Base-by-base conservation (phyloP, 495 filamentous ascomycete species). In the Aspergillus incahuasiensis region DNA sequence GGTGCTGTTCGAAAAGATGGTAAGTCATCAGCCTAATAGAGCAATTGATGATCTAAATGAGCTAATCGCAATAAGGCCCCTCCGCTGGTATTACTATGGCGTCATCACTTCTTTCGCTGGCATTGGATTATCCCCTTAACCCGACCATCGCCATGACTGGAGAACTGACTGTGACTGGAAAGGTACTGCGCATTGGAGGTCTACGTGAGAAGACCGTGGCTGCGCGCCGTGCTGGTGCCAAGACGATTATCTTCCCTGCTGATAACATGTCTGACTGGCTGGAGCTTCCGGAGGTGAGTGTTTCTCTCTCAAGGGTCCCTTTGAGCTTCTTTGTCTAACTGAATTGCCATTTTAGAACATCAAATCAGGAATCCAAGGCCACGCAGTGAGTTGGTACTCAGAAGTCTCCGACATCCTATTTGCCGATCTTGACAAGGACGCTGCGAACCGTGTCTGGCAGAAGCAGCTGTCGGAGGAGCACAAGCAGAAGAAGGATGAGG, bases 201-300 rank as follows among this genome's bases (percentile, higher is more conserved):
- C 74, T 99, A 63, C 79, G 95, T 53, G 95, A 99, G 80, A 99
- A 99, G 84, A 96, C 94, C n/a, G 94, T 99, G 48, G 95, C 95
- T 46, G 95, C 95, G 47, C 81, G 92, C 59, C 81, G 95, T 54
- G 94, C 95, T 45, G 95, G 95, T 55, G 95, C 91, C 55, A 94
- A 86, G 75, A 97, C 83, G 77, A 85, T 99, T 63, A 86, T 99
- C 63, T 99, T 99, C 79, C 95, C 95, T 44, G 77, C 81, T 43
- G 95, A 97, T 74, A 97, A 97, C 76, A 82, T 85, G 76, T 89
- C 86, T 40, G 94, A 99, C 78, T 99, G 95, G 95, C 75, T 97
- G 45, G 95, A 99, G 73, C 80, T 99, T 63, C 95, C 95, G 67
- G 90, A 96, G 80, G 94, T 97, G 55, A 68, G 69, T 71, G 19